These are phyloP conservation scores for Strobilomyces echinocephalus DNA, from an alignment of 768 basidiomycete species.

Conservation along the genomic window DNA sequence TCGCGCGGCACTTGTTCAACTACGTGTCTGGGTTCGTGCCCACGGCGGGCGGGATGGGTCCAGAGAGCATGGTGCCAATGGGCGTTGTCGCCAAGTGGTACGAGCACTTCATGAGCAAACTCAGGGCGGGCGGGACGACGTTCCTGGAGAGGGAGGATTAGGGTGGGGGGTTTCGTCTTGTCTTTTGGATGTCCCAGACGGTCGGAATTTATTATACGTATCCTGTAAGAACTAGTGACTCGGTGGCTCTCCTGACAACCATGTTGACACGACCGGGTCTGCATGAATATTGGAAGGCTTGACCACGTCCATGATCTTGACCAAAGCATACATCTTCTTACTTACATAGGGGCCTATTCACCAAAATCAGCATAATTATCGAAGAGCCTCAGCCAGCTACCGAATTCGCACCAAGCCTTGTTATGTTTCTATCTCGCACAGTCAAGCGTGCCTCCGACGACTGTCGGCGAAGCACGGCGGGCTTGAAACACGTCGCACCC, in stretches of 20 bases:
- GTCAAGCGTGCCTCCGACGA: constrained; percentile 1
- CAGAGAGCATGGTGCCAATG: constrained; percentile 58
- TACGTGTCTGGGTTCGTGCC: constrained; percentile 63
- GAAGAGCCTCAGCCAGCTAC: too few relatives aligned
- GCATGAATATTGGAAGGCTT: too few relatives aligned
- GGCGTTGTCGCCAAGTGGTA: constrained; percentile 65
- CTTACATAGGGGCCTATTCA: constrained; percentile 2
- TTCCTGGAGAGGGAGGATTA: constrained; percentile 50
- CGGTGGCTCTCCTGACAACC: too few relatives aligned
- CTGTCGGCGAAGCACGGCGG: not conserved
- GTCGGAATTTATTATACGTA: too few relatives aligned
- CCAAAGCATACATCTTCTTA: too few relatives aligned
- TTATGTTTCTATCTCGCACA: constrained; percentile 11
- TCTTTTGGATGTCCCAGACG: too few relatives aligned
- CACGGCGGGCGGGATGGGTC: constrained; percentile 38
- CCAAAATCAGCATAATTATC: not conserved
- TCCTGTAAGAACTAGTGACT: too few relatives aligned
- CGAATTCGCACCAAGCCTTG: not conserved
- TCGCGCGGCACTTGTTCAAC: constrained; percentile 68
- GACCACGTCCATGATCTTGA: too few relatives aligned
- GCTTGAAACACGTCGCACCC: not conserved
- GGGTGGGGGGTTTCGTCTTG: not conserved
- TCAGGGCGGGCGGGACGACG: constrained; percentile 51
- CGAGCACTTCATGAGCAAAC: constrained; percentile 57
- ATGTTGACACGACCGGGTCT: too few relatives aligned